Evolutionary conservation across 2,329 filamentous ascomycete genomes (phyloP).

Genomic region (Diaporthe eres): DNA sequence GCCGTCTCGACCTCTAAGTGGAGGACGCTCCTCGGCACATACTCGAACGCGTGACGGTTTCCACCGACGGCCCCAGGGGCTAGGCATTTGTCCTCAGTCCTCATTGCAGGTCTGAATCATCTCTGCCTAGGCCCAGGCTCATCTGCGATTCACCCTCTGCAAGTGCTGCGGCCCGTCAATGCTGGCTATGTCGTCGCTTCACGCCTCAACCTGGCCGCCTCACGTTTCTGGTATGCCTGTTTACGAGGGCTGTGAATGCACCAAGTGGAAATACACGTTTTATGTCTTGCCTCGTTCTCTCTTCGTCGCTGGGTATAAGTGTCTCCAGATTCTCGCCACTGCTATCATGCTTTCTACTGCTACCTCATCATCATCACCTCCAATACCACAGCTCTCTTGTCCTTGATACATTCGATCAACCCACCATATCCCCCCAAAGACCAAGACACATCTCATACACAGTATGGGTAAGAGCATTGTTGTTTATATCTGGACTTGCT

Average conservation of each 20-base stretch:
- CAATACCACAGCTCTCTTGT: background rate
- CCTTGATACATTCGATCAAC: background rate
- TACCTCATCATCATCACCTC: background rate
- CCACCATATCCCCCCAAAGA: no score
- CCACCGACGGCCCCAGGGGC: background rate
- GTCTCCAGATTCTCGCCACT: background rate
- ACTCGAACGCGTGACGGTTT: background rate
- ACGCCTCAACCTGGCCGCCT: background rate
- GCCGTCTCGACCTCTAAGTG: conserved; percentile 19
- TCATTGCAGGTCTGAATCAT: conserved; percentile 8
- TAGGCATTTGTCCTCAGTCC: background rate
- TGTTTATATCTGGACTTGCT: conserved; percentile 23
- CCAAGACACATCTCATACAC: background rate
- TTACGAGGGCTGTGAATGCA: conserved; percentile 12
- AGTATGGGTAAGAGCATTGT: background rate
- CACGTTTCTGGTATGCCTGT: background rate
- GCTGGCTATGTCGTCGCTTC: conserved; percentile 26
- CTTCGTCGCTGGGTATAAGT: conserved; percentile 4
- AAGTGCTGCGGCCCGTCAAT: conserved; percentile 16
- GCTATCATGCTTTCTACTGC: background rate
- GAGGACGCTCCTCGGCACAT: background rate
- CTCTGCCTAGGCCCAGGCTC: conserved; percentile 26
- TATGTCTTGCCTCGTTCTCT: background rate
- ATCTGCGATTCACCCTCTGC: background rate
- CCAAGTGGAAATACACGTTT: conserved; percentile 7